Conservation (phyloP, 345 rosid genomes). For the Excoecaria cochinchinensis region DNA sequence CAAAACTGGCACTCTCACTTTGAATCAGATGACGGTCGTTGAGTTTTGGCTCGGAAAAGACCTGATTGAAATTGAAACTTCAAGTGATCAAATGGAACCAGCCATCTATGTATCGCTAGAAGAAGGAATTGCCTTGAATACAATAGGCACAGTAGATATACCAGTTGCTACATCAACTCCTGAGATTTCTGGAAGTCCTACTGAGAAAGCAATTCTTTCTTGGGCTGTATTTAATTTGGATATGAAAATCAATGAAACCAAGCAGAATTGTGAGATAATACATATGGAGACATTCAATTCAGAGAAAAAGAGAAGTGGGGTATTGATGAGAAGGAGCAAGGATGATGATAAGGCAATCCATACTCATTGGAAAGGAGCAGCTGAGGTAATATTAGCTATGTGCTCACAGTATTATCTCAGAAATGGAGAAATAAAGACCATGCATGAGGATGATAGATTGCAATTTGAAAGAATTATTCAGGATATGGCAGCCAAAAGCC, state of each 20-base stretch:
- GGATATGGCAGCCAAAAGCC: slow-evolving; percentile 44
- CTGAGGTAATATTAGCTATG: slow-evolving; percentile 48
- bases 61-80: slow-evolving; percentile 17
- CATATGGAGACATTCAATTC: slow-evolving; percentile 52
- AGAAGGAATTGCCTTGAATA: slow-evolving; percentile 49
- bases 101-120: slow-evolving; percentile 31
- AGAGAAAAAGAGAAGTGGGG: slow-evolving; percentile 53
- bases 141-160: slow-evolving; percentile 29
- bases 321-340: slow-evolving; percentile 25
- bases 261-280: slow-evolving; percentile 17
- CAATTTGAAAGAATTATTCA: slow-evolving; percentile 28
- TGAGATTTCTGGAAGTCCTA: slow-evolving; percentile 48
- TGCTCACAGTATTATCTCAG: slow-evolving; percentile 39
- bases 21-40: slow-evolving; percentile 40
- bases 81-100: slow-evolving; percentile 22
- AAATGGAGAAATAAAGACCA: slow-evolving; percentile 29
- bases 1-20: slow-evolving; percentile 53
- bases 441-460: slow-evolving; percentile 27
- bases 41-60: slow-evolving; percentile 39
- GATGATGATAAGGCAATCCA: slow-evolving; percentile 20
- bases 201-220: slow-evolving; percentile 49
- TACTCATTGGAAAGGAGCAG: slow-evolving; percentile 58
- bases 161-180: slow-evolving; percentile 16
- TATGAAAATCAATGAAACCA: slow-evolving; percentile 32
- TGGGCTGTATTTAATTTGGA: slow-evolving; percentile 48